Base-by-base conservation (phyloP, 169 alveolate genomes). In the Cryptosporidium meleagridis region DNA sequence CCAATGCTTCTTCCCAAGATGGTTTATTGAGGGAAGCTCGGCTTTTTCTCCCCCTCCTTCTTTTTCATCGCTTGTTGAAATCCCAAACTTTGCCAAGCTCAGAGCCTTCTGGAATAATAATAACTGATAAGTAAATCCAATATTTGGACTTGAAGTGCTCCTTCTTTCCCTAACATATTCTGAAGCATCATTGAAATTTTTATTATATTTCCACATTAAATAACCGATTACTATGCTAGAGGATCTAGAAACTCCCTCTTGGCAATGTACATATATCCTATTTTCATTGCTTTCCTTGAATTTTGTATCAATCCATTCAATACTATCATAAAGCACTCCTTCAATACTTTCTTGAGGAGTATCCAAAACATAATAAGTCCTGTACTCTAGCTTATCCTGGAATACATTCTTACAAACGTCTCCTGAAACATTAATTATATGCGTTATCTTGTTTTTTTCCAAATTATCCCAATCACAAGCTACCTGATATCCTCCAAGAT, bases 141-240 rank as follows among this genome's bases (percentile, higher is more conserved):
- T 59, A 61, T 93, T 93, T 18, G 95, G 95, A 44, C 91, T 87
- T 5, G 93, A 68, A 61, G 85, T 72, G 10, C 72, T 44, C 26
- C 95, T 91, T 31, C 87, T 59, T 53, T 68, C 85, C 45, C 92
- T 93, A 9, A 93, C 95, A 61, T 87, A 71, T 44, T 93, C 86
- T 61, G 92, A 93, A 2, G 93, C 94, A 16, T 89, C 93, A n/a
- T 41, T 69, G 84, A 75, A 93, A 0, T 75, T 37, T 61, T 75
- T 31, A 16, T 84, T 68, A 8, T 91, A 10, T 48, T 85, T 85
- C 70, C 80, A 91, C 95, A 93, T 93, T 58, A 93, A 68, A 80
- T 87, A 93, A 23, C 93, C 93, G 21, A 91, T 91, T 31, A 93
- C 71, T n/a, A 93, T 84, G 35, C 91, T 91, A 9, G 93, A 69